phyloP scores from a whole-genome alignment of 192 early-diverging fungal genomes.

The Gryganskiella cystojenkinii region DNA sequence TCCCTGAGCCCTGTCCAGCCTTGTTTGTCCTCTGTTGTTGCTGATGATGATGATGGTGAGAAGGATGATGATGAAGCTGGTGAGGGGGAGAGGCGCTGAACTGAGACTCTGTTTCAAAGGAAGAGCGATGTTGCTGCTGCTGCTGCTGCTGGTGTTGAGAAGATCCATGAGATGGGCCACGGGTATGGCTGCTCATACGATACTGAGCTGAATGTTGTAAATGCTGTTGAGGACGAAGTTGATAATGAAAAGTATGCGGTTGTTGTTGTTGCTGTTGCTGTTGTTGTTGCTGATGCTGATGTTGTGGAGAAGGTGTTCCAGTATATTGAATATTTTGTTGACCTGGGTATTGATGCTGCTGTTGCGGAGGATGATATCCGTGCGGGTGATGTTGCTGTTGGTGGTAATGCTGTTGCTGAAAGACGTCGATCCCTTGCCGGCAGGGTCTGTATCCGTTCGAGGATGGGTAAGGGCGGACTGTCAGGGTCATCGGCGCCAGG shows the following conservation, averaged over 20 bases:
- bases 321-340: constrained; percentile 9
- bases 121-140: too few relatives aligned
- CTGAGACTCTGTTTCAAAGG: too few relatives aligned
- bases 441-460: constrained; percentile 31
- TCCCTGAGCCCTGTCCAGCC: too few relatives aligned
- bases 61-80: too few relatives aligned
- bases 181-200: background rate
- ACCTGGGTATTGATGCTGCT: background rate
- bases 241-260: background rate
- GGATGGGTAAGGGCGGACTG: constrained; percentile 22
- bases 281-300: background rate
- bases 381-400: constrained; percentile 13
- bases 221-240: background rate
- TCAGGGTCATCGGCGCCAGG: constrained; percentile 2
- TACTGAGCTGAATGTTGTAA: background rate
- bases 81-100: too few relatives aligned
- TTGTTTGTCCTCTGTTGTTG: too few relatives aligned
- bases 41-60: too few relatives aligned
- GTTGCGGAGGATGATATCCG: constrained; percentile 1
- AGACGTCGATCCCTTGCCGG: constrained; percentile 16
- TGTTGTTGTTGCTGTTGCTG: background rate
- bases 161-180: too few relatives aligned
- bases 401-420: constrained; percentile 14
- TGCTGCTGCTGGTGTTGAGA: too few relatives aligned
- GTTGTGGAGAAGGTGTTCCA: background rate